Conservation (phyloP, 208 protist species). For the Naegleria lovaniensis region DNA sequence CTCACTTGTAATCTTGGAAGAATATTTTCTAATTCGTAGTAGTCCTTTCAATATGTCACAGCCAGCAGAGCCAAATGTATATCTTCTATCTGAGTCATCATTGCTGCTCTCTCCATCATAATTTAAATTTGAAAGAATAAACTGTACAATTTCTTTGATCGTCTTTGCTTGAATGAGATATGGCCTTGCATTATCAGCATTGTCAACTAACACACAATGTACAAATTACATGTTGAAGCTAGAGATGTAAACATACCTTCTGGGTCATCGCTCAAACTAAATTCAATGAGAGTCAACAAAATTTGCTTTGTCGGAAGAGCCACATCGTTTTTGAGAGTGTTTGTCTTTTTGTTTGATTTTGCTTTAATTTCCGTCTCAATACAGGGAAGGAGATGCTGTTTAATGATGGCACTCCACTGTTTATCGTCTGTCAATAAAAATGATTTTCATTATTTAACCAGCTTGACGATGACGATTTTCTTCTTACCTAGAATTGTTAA, state of each 20-base stretch:
- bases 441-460: too few relatives aligned
- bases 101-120: neutral
- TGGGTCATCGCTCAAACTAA: neutral
- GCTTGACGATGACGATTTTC: too few relatives aligned
- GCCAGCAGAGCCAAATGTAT: neutral
- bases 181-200: neutral
- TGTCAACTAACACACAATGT: neutral
- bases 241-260: neutral
- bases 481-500: neutral
- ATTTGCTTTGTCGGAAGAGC: neutral
- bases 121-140: neutral
- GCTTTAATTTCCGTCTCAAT: neutral
- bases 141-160: neutral
- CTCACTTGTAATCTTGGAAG: neutral
- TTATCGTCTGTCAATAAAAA: neutral
- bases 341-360: neutral
- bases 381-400: neutral
- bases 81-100: neutral
- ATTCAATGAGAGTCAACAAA: neutral
- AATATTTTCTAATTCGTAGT: neutral
- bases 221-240: too few relatives aligned
- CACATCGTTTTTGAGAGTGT: neutral
- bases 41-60: neutral
- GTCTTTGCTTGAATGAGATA: neutral
- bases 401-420: neutral